Percentiles rank a stretch among this genome's conserved stretches.
phyloP scores from a whole-genome alignment of 176 grass and related monocot genomes.

The Avena atlantica region DNA sequence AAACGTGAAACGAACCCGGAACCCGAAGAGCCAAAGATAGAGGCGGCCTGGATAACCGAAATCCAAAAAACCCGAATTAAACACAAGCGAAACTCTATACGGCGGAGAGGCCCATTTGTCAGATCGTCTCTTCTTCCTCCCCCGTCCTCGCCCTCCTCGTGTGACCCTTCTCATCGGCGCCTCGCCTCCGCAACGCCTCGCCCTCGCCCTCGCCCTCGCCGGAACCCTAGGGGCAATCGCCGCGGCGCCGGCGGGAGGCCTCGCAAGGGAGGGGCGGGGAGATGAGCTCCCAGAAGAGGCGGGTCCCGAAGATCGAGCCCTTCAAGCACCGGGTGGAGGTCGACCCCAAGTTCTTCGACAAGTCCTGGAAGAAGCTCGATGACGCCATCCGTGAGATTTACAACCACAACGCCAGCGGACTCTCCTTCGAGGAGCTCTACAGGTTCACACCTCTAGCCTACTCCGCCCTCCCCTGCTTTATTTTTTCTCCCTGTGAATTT shows the following conservation, averaged over 20 bases:
- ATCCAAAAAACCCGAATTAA: background rate
- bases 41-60: background rate
- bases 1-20: background rate
- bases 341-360: conserved; percentile 93
- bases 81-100: background rate
- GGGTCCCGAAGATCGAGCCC: conserved; percentile 67
- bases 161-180: background rate
- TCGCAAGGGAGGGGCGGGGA: background rate
- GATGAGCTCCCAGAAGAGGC: conserved; percentile 63
- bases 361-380: conserved; percentile 81
- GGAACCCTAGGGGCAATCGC: background rate
- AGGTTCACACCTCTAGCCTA: conserved; percentile 42
- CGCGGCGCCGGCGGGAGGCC: conserved; percentile 3
- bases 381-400: conserved; percentile 95
- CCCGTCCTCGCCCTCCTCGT: background rate
- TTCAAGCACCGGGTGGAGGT: conserved; percentile 83
- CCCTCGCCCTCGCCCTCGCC: background rate
- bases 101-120: background rate
- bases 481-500: background rate
- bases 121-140: background rate
- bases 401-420: conserved; percentile 94
- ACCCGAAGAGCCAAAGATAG: background rate
- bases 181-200: background rate
- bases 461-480: background rate
- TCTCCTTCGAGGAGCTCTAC: conserved; percentile 91